Conservation (phyloP, 345 rosid genomes). For the Aquilaria sinensis region DNA sequence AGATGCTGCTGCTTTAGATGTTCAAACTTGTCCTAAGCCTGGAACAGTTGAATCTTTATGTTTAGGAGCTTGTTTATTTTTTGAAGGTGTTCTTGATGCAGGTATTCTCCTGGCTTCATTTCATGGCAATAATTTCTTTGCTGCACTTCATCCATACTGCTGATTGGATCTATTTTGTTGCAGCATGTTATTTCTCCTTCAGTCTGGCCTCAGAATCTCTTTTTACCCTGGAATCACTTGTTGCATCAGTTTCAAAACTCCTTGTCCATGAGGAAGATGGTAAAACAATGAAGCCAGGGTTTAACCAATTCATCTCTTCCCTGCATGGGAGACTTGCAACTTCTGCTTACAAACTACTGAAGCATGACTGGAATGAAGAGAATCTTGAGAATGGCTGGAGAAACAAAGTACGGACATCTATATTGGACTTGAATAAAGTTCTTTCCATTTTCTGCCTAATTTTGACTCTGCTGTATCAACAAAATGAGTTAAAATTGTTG, state of each 20-base stretch:
- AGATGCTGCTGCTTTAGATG: slow-evolving; percentile 28
- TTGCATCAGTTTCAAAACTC: slow-evolving; percentile 35
- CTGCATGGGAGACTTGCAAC: slow-evolving; percentile 43
- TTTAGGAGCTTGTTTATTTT: slow-evolving; percentile 54
- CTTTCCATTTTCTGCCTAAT: too few relatives aligned
- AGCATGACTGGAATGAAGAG: slow-evolving; percentile 46
- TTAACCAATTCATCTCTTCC: slow-evolving; percentile 28
- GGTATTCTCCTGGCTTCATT: slow-evolving; percentile 30
- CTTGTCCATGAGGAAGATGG: slow-evolving; percentile 34
- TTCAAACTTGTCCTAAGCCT: slow-evolving; percentile 40
- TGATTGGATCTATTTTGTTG: slow-evolving; percentile 20
- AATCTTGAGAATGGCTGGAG: slow-evolving; percentile 62
- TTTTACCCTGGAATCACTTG: slow-evolving; percentile 49
- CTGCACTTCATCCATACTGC: not conserved
- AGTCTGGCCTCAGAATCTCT: slow-evolving; percentile 60
- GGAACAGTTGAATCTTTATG: slow-evolving; percentile 58
- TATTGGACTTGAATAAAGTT: not conserved
- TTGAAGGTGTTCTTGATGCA: slow-evolving; percentile 47
- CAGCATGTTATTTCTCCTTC: slow-evolving; percentile 80
- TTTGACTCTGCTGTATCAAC: too few relatives aligned
- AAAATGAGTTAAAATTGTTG: not conserved
- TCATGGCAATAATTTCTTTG: not conserved
- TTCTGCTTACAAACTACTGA: slow-evolving; percentile 63
- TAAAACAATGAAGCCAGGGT: slow-evolving; percentile 16
- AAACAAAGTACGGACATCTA: slow-evolving; percentile 50